phyloP scores from a whole-genome alignment of 2,329 filamentous ascomycete genomes.

The Arthroderma uncinatum region DNA sequence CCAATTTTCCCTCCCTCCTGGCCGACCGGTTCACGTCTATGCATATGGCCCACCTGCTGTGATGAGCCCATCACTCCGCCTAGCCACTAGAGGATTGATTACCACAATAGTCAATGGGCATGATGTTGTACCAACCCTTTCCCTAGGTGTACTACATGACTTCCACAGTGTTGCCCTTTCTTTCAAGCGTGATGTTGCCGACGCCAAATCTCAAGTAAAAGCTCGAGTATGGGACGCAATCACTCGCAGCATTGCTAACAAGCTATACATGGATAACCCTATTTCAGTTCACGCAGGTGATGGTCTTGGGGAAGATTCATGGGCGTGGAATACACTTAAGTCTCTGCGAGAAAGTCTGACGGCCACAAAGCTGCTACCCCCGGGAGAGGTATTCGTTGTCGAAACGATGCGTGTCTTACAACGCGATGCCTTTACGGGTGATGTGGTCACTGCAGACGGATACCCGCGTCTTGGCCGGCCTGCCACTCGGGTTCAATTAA shows the following conservation, averaged over 20 bases:
- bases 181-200: slow-evolving; percentile 60
- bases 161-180: slow-evolving; percentile 60
- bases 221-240: slow-evolving; percentile 56
- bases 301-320: slow-evolving; percentile 51
- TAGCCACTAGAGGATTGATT: slow-evolving; percentile 60
- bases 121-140: slow-evolving; percentile 63
- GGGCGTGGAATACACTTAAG: slow-evolving; percentile 58
- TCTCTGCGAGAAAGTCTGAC: slow-evolving; percentile 57
- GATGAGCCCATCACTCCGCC: slow-evolving; percentile 58
- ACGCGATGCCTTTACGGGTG: slow-evolving; percentile 50
- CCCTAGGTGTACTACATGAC: slow-evolving; percentile 62
- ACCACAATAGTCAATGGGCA: slow-evolving; percentile 63
- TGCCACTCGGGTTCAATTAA: slow-evolving; percentile 57
- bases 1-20: slow-evolving; percentile 48
- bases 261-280: slow-evolving; percentile 46
- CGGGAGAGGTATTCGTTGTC: slow-evolving; percentile 64
- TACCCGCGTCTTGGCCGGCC: slow-evolving; percentile 47
- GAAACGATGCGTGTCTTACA: slow-evolving; percentile 58
- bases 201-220: slow-evolving; percentile 56
- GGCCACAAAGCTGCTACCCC: slow-evolving; percentile 58
- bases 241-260: slow-evolving; percentile 49
- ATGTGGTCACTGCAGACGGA: slow-evolving; percentile 30
- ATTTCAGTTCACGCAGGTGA: slow-evolving; percentile 36
- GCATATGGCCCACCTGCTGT: slow-evolving; percentile 65
- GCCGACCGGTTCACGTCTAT: slow-evolving; percentile 65